phyloP scores from a whole-genome alignment of 2,329 filamentous ascomycete species.

The Xenoacremonium recifei region DNA sequence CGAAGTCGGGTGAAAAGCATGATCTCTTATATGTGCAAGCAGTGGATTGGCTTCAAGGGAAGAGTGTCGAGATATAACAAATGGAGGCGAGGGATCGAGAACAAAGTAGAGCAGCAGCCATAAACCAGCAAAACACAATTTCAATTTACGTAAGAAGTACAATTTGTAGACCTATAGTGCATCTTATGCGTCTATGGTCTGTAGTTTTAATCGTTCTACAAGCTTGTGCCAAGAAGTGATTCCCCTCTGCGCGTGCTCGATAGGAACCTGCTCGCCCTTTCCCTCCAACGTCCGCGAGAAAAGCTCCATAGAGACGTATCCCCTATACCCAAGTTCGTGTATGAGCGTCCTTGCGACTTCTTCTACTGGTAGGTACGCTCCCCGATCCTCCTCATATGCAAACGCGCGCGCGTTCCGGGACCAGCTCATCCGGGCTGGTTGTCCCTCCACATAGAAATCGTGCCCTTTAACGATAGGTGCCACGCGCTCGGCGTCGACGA shows the following conservation, averaged over 20 bases:
- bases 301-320: background rate
- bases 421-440: conserved; percentile 65
- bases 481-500: conserved; percentile 71
- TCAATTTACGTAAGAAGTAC: no score
- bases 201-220: background rate
- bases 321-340: background rate
- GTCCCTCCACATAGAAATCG: conserved; percentile 38
- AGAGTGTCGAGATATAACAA: conserved; percentile 28
- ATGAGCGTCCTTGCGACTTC: conserved; percentile 28
- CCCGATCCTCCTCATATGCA: conserved; percentile 53
- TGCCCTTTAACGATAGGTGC: conserved; percentile 52
- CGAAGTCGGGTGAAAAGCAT: conserved; percentile 36
- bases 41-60: conserved; percentile 44
- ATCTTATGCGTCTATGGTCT: no score
- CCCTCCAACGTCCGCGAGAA: background rate
- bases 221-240: background rate
- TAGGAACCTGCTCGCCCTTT: background rate
- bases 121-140: no score
- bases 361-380: conserved; percentile 67
- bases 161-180: no score
- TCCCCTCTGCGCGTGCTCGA: background rate
- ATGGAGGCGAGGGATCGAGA: no score
- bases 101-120: no score
- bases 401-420: conserved; percentile 69
- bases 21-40: conserved; percentile 42